Evolutionary conservation across 805 yeast genomes (phyloP).

Genomic region (Nakazawaea populi): DNA sequence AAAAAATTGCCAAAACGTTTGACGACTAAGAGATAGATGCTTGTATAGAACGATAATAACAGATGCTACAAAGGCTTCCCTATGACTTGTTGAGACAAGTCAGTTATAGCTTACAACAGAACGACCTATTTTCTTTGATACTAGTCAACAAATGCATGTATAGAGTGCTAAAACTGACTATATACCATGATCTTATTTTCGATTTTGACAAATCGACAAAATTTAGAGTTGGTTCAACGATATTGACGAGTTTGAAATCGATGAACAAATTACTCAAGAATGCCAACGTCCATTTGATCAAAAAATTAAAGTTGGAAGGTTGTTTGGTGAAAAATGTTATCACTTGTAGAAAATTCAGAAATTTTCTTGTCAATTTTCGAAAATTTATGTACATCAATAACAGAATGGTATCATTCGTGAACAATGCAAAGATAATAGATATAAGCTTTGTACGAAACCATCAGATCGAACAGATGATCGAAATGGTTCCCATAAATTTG

Average conservation of each 20-base stretch:
- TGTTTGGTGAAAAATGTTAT: constrained; percentile 3
- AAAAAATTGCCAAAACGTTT: too few species aligned
- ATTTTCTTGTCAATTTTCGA: background rate
- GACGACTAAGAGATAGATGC: background rate
- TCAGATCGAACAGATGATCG: constrained; percentile 1
- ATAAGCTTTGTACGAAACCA: background rate
- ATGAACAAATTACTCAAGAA: background rate
- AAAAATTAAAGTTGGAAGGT: constrained; percentile 1
- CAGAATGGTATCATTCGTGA: constrained; percentile 3
- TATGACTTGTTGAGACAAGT: background rate
- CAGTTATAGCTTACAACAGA: background rate
- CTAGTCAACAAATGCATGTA: background rate
- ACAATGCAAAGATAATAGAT: constrained; percentile 2
- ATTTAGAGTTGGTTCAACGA: background rate
- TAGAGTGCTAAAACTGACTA: background rate
- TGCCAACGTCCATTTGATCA: background rate
- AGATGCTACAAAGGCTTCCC: background rate
- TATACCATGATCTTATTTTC: constrained; percentile 3
- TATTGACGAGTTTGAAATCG: background rate
- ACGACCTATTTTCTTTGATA: background rate
- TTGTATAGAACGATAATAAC: too few species aligned
- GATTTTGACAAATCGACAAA: constrained; percentile 4
- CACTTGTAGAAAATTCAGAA: background rate
- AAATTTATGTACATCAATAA: background rate
- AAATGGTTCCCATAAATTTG: constrained; percentile 1